Base-by-base conservation (phyloP, 495 filamentous ascomycete genomes). In the Penicillium argentinense region DNA sequence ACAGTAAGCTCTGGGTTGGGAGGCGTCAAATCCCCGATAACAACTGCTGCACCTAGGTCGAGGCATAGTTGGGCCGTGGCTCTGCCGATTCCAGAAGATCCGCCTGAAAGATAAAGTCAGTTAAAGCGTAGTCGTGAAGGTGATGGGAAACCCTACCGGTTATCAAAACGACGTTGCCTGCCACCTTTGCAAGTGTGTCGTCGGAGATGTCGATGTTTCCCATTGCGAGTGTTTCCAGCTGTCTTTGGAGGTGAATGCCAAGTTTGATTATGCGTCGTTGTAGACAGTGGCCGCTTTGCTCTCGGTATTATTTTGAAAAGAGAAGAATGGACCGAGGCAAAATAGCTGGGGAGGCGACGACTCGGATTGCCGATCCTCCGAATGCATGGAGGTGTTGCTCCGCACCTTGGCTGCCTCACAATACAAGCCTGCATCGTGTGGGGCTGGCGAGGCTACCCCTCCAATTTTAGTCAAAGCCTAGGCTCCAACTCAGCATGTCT, bases 31-130 rank as follows among this genome's bases (percentile, higher is more conserved):
- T 79, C 76, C 43, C 64, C 67, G 22, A 67, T 57, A 24, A 73
- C 56, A 5, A 80, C 72, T 17, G 57, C 63, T 23, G 74, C 75
- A 22, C 75, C 76, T 4, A 66, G 51, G 5, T 66, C 45, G 16
- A 75, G 65, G 28, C 75, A 68, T n/a, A 75, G 63, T 11, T 71
- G 51, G 11, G 66, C 65, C 6, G 74, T 75, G 29, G 72, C 67
- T 26, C 68, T 54, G 22, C 77, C 75, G 25, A 80, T 80, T 17
- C 77, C 77, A 14, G 74, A 74, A 1, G 68, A 68, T 25, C 69
- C 71, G 34, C 77, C 77, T 80, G 39, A 39, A 33, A 33, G 16
- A n/a, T 9, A 25, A n/a, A n/a, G 33, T 36, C 9, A 36, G 33
- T n/a, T n/a, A n/a, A 36, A 1, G 33, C 21, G 14, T 36, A 9